Conservation (phyloP, 2,329 filamentous ascomycete species). For the Epichloe bromicola region DNA sequence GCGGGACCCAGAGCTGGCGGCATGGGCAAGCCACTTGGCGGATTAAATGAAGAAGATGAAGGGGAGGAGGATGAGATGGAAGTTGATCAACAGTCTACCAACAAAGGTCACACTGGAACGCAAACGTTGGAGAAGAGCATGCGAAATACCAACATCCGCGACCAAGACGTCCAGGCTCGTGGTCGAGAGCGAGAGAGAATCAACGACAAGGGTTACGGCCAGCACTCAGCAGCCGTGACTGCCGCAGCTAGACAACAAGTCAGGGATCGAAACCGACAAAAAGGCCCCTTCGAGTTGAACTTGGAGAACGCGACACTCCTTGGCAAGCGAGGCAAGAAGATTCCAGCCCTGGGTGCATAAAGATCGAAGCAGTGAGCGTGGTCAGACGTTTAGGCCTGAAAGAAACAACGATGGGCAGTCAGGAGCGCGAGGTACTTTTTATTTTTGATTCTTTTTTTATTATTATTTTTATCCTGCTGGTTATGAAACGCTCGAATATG, state of each 20-base stretch:
- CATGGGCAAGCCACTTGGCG: constrained; percentile 41
- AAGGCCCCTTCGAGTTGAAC: constrained; percentile 82
- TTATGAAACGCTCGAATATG: not conserved
- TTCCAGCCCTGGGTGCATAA: constrained; percentile 30
- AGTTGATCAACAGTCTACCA: constrained; percentile 46
- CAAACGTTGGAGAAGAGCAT: constrained; percentile 76
- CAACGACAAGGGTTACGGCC: constrained; percentile 61
- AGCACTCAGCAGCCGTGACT: constrained; percentile 74
- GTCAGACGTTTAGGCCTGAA: no score
- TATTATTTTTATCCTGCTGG: not conserved
- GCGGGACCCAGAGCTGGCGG: constrained; percentile 59
- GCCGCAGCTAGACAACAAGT: constrained; percentile 75
- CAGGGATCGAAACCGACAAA: constrained; percentile 49
- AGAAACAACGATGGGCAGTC: no score
- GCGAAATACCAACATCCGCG: constrained; percentile 64
- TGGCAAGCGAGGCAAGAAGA: constrained; percentile 51
- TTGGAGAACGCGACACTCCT: constrained; percentile 83
- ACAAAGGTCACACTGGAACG: constrained; percentile 34
- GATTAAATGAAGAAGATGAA: constrained; percentile 56
- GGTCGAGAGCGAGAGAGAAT: constrained; percentile 21
- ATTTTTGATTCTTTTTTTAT: no score
- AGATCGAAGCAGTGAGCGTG: not conserved
- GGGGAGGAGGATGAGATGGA: constrained; percentile 44
- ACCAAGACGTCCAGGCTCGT: constrained; percentile 23
- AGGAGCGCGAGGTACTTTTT: no score